Conservation (phyloP, 441 rosid species). For the Bruguiera hainesii region DNA sequence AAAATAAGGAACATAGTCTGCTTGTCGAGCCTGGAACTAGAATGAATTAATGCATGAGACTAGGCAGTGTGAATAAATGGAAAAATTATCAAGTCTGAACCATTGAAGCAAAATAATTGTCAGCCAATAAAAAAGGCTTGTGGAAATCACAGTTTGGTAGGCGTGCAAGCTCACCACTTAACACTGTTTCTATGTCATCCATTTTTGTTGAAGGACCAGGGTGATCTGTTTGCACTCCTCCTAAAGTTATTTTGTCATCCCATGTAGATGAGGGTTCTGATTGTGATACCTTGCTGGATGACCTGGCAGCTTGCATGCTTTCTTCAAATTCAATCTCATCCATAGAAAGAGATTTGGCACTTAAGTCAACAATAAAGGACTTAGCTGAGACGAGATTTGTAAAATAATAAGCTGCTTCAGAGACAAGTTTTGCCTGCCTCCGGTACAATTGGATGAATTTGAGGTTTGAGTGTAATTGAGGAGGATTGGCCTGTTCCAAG, state of each 20-base stretch:
- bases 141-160: background rate
- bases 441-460: slow-evolving; percentile 41
- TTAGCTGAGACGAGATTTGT: slow-evolving; percentile 50
- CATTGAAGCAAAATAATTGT: background rate
- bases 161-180: slow-evolving; percentile 29
- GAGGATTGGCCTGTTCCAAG: slow-evolving; percentile 57
- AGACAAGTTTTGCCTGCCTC: slow-evolving; percentile 19
- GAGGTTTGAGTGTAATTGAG: slow-evolving; percentile 61
- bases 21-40: background rate
- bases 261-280: slow-evolving; percentile 16
- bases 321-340: slow-evolving; percentile 54
- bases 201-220: slow-evolving; percentile 22
- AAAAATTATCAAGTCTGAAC: background rate
- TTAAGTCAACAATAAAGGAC: slow-evolving; percentile 45
- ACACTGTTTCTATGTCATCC: slow-evolving; percentile 17
- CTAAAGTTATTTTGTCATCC: slow-evolving; percentile 19
- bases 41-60: too few relatives aligned
- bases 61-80: too few relatives aligned
- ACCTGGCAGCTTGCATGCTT: slow-evolving; percentile 55
- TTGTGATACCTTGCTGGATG: slow-evolving; percentile 27
- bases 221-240: slow-evolving; percentile 18
- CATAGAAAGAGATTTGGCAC: slow-evolving; percentile 52
- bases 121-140: background rate
- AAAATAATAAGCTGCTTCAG: slow-evolving; percentile 56
- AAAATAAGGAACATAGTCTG: background rate